phyloP scores from a whole-genome alignment of 2,329 filamentous ascomycete species.

The Emmonsiellopsis sp. region DNA sequence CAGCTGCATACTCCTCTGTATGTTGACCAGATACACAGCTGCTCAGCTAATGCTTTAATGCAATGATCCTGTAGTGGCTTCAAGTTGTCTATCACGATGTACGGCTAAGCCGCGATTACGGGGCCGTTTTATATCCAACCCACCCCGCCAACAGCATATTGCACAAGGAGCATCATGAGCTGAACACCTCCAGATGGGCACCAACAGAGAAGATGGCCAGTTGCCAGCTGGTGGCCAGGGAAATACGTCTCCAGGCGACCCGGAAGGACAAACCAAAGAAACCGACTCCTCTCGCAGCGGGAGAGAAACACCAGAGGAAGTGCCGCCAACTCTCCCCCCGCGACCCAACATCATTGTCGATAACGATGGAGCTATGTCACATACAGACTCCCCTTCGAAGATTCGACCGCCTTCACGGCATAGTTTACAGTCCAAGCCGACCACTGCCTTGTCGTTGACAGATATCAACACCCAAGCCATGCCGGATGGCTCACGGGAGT shows the following conservation, averaged over 20 bases:
- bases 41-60: no score
- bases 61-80: no score
- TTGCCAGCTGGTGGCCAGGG: not conserved
- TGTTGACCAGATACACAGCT: no score
- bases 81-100: no score
- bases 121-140: no score
- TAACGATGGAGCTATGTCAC: conserved; percentile 21
- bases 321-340: conserved; percentile 38
- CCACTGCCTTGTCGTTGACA: conserved; percentile 72
- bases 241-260: not conserved
- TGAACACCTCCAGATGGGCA: conserved; percentile 4
- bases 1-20: no score
- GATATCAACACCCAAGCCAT: conserved; percentile 71
- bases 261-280: not conserved
- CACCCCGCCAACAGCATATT: no score
- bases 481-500: conserved; percentile 58
- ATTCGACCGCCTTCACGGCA: conserved; percentile 25
- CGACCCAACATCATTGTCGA: conserved; percentile 31
- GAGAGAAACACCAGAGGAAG: conserved; percentile 22
- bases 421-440: conserved; percentile 53
- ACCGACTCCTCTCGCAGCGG: conserved; percentile 7
- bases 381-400: conserved; percentile 20
- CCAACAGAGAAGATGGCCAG: not conserved
- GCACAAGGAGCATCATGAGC: not conserved
- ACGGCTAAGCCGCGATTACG: no score